Conservation (phyloP, 1,139 yeast genomes). For the Candida pseudoviswanathii region DNA sequence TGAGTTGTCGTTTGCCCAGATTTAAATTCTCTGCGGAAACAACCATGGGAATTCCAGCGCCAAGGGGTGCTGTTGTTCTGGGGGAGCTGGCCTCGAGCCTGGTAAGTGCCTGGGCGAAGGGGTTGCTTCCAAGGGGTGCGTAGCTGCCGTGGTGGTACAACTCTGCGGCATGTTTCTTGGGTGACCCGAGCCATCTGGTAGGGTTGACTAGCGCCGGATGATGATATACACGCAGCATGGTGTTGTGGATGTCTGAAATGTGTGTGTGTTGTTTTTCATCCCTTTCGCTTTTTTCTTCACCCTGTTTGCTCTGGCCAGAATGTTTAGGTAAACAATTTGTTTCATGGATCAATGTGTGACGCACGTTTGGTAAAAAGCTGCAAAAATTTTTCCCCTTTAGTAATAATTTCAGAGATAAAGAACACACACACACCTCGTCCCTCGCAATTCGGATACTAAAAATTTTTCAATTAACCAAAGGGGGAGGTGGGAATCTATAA, state of each 20-base stretch:
- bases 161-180: slow-evolving; percentile 21
- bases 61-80: slow-evolving; percentile 23
- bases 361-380: not conserved
- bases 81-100: slow-evolving; percentile 25
- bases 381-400: not conserved
- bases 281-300: not conserved
- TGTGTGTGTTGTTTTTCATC: not conserved
- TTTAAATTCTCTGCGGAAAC: slow-evolving; percentile 14
- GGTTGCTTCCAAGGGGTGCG: slow-evolving; percentile 20
- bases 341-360: not conserved
- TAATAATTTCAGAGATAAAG: not conserved
- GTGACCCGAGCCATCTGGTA: slow-evolving; percentile 22
- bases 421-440: no score
- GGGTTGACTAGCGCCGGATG: slow-evolving; percentile 32
- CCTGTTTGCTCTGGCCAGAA: not conserved
- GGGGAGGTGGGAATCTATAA: no score
- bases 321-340: not conserved
- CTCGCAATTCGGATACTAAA: no score
- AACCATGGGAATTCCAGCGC: slow-evolving; percentile 26
- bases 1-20: slow-evolving; percentile 6
- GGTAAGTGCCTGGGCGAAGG: slow-evolving; percentile 25
- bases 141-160: slow-evolving; percentile 19
- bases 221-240: slow-evolving; percentile 11
- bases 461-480: no score
- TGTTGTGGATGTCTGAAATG: not conserved